These are phyloP conservation scores for Neoascochyta sp. DNA, from an alignment of 2,329 filamentous ascomycete species.

Conservation along the genomic window DNA sequence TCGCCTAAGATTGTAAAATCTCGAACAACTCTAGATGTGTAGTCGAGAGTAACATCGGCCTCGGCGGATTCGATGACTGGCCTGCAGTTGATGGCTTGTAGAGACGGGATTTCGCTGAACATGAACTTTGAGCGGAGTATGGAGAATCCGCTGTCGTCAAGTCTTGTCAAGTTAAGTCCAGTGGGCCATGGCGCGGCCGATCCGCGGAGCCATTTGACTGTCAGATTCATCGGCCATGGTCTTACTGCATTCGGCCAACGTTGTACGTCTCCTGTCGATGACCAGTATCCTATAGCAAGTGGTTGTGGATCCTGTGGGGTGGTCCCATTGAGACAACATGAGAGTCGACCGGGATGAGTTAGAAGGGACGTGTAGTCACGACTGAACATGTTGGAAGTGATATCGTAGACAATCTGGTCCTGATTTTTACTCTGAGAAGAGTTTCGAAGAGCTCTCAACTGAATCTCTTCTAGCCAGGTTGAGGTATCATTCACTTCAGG, in stretches of 20 bases:
- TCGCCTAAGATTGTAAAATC: too few species aligned
- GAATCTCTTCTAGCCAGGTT: constrained; percentile 3
- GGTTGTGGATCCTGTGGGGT: constrained; percentile 1
- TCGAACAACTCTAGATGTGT: too few species aligned
- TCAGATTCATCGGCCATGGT: constrained; percentile 7
- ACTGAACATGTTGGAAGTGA: constrained; percentile 1
- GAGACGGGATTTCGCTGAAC: constrained; percentile 6
- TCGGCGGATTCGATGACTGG: constrained; percentile 13
- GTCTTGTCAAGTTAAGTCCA: neutral
- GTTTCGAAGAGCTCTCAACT: constrained; percentile 1
- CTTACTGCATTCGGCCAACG: constrained; percentile 4
- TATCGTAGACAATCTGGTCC: constrained; percentile 4
- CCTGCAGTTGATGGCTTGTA: constrained; percentile 13
- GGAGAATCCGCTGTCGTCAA: neutral
- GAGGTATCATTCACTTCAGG: constrained; percentile 7
- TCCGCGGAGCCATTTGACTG: constrained; percentile 11
- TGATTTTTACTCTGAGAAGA: constrained; percentile 1
- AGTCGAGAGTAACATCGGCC: constrained; percentile 9
- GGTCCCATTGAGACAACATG: constrained; percentile 13
- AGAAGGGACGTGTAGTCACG: constrained; percentile 9
- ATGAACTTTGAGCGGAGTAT: neutral
- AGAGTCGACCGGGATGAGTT: neutral
- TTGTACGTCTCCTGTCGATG: constrained; percentile 2
- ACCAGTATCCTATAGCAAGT: constrained; percentile 14
- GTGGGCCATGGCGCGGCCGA: too few species aligned